These are phyloP conservation scores for Friedmanniomyces simplex DNA, from an alignment of 495 filamentous ascomycete genomes.

Conservation along the genomic window DNA sequence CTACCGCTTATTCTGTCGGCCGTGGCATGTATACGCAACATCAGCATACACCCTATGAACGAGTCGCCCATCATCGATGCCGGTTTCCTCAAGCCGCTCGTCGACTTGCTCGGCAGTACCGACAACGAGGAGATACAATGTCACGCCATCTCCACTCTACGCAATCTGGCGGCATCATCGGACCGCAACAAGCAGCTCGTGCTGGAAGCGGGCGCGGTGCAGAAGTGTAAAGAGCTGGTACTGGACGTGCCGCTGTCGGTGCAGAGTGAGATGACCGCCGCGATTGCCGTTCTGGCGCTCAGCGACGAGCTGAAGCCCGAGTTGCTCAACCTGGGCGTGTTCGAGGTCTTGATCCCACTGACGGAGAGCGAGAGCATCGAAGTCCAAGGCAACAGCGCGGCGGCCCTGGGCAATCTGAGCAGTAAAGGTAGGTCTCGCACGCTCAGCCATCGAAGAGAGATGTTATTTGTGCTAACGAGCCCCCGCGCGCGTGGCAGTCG, in stretches of 20 bases:
- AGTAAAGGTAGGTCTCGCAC: conserved; percentile 72
- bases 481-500: conserved; percentile 51
- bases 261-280: conserved; percentile 98
- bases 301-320: conserved; percentile 93
- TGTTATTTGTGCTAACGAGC: neutral
- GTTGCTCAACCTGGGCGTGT: conserved; percentile 84
- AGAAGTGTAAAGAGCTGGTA: conserved; percentile 96
- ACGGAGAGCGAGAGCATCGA: conserved; percentile 93
- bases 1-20: conserved; percentile 92
- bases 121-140: conserved; percentile 99
- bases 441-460: neutral
- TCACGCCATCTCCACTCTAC: conserved; percentile 92
- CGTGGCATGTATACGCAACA: conserved; percentile 96
- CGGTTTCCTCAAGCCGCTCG: conserved; percentile 84
- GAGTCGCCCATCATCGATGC: conserved; percentile 99
- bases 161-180: conserved; percentile 91
- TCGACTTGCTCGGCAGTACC: conserved; percentile 85
- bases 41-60: conserved; percentile 96
- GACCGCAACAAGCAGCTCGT: conserved; percentile 96
- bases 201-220: conserved; percentile 88
- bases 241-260: conserved; percentile 87
- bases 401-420: conserved; percentile 87
- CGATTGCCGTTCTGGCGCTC: conserved; percentile 91
- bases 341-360: conserved; percentile 90
- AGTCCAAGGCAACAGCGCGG: conserved; percentile 96